Conservation (phyloP, 2,329 filamentous ascomycete species). For the Xylariales sp. region DNA sequence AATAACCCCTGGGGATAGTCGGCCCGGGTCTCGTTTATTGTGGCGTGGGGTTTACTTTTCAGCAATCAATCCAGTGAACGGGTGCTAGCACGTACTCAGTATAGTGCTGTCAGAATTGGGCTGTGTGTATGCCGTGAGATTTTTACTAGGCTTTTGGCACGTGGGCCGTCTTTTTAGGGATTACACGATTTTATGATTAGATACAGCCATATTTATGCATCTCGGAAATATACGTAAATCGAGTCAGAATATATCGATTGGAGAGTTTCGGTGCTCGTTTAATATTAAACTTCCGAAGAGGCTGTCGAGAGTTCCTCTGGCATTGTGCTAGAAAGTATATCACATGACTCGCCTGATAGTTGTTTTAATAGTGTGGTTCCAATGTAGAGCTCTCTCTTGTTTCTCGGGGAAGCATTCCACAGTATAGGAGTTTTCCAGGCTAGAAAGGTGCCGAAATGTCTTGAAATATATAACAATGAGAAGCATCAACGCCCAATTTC, state of each 20-base stretch:
- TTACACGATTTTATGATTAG: neutral
- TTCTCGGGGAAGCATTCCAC: no score
- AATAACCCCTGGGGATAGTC: no score
- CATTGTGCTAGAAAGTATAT: neutral
- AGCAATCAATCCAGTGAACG: neutral
- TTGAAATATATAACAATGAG: no score
- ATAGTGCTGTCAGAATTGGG: constrained; percentile 6
- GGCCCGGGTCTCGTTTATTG: no score
- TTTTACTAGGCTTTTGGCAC: neutral
- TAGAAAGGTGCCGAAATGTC: no score
- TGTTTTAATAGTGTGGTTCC: neutral
- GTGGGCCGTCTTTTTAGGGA: neutral
- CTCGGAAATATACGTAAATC: no score
- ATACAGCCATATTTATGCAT: neutral
- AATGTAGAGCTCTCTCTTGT: no score
- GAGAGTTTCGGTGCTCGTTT: no score
- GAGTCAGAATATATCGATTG: no score
- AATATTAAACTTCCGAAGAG: no score
- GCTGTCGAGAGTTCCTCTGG: no score
- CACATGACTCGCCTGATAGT: neutral
- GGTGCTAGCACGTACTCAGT: neutral
- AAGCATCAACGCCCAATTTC: neutral
- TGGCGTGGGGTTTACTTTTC: neutral
- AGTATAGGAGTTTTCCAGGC: no score
- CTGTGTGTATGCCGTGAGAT: constrained; percentile 1